phyloP scores from a whole-genome alignment of 208 protist species.

The Trypanosoma avium region DNA sequence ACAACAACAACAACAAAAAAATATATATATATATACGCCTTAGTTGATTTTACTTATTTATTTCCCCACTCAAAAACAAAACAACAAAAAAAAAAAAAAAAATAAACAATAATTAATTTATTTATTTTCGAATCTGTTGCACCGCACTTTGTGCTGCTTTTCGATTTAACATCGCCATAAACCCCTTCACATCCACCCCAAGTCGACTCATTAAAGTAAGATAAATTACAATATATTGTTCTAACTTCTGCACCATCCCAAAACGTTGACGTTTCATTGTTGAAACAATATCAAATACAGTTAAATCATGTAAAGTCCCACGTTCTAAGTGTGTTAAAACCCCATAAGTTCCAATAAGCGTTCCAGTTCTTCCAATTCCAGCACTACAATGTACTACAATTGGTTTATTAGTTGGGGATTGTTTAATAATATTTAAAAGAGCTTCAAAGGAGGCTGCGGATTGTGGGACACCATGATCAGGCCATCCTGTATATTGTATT shows the following conservation, averaged over 20 bases:
- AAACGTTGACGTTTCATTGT: constrained; percentile 61
- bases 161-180: constrained; percentile 9
- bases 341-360: constrained; percentile 77
- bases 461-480: constrained; percentile 77
- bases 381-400: constrained; percentile 89
- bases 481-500: constrained; percentile 85
- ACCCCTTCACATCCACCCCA: constrained; percentile 16
- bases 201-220: constrained; percentile 54
- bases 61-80: no score
- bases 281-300: constrained; percentile 40
- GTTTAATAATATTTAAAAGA: constrained; percentile 50
- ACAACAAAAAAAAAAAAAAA: no score
- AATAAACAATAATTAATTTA: no score
- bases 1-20: no score
- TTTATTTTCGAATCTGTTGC: no score
- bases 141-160: not conserved
- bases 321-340: constrained; percentile 37
- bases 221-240: constrained; percentile 88
- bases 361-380: constrained; percentile 83
- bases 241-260: constrained; percentile 84
- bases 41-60: no score
- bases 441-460: constrained; percentile 56
- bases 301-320: constrained; percentile 34
- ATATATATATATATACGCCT: no score
- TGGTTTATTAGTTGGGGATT: constrained; percentile 21